Conservation (phyloP, 495 filamentous ascomycete genomes). For the Extremus antarcticus region DNA sequence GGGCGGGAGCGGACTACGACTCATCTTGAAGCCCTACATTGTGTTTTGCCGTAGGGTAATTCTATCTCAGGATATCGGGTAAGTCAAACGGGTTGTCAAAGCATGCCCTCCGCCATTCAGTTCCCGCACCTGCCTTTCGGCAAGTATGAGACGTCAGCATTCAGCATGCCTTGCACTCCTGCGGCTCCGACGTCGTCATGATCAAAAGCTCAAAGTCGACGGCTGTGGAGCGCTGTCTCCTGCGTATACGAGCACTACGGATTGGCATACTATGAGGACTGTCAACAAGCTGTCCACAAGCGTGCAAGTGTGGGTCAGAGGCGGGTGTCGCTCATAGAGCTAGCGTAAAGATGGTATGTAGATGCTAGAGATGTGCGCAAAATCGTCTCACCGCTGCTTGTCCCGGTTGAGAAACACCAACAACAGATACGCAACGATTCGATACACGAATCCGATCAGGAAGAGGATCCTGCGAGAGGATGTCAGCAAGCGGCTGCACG, state of each 20-base stretch:
- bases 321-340: neutral
- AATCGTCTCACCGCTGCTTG: conserved; percentile 17
- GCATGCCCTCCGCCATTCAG: too few species aligned
- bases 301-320: neutral
- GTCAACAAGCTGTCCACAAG: neutral
- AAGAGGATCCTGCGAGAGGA: conserved; percentile 19
- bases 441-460: conserved; percentile 20
- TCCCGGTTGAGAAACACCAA: conserved; percentile 14
- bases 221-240: neutral
- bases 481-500: too few species aligned
- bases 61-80: too few species aligned
- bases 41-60: too few species aligned
- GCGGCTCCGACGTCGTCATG: neutral
- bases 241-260: neutral
- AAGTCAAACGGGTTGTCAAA: too few species aligned
- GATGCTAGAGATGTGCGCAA: neutral
- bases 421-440: conserved; percentile 15
- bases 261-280: neutral
- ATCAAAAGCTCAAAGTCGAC: neutral
- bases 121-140: too few species aligned
- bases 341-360: too few species aligned
- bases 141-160: too few species aligned
- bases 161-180: neutral
- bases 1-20: too few species aligned
- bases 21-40: too few species aligned